These are phyloP conservation scores for Hsuehochloa calcarea DNA, from an alignment of 176 grass and related monocot species.

Conservation along the genomic window DNA sequence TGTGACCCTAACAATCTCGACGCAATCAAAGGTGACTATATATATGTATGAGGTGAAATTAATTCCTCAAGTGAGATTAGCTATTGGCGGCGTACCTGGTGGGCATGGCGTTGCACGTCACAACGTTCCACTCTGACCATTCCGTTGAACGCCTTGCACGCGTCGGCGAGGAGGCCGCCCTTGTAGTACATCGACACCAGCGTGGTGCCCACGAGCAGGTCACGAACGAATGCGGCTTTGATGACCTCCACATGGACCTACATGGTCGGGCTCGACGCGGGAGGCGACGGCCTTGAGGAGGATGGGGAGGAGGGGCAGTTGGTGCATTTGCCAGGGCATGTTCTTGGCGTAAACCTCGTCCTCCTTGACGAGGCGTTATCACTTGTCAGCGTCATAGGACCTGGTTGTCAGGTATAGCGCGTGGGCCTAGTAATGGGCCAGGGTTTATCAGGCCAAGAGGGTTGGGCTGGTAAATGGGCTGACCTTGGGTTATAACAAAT, in stretches of 20 bases:
- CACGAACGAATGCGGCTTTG: slow-evolving; percentile 28
- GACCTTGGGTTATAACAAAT: too few species aligned
- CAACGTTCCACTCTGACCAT: slow-evolving; percentile 45
- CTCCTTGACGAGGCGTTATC: slow-evolving; percentile 31
- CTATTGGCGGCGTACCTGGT: slow-evolving; percentile 41
- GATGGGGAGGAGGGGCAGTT: slow-evolving; percentile 42
- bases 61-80: too few species aligned
- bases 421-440: not conserved
- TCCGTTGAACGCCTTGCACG: slow-evolving; percentile 47
- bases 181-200: slow-evolving; percentile 63
- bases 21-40: too few species aligned
- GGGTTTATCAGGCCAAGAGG: too few species aligned
- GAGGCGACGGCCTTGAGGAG: slow-evolving; percentile 54
- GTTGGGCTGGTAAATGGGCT: too few species aligned
- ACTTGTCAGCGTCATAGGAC: slow-evolving; percentile 16
- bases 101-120: slow-evolving; percentile 50
- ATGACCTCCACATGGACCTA: slow-evolving; percentile 45
- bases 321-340: slow-evolving; percentile 41
- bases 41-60: too few species aligned
- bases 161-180: slow-evolving; percentile 24
- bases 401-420: slow-evolving; percentile 8
- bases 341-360: slow-evolving; percentile 44
- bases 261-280: not conserved
- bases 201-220: slow-evolving; percentile 50
- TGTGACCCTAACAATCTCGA: too few species aligned